Evolutionary conservation across 768 basidiomycete species (phyloP), one percentile per base, ranked within the genome.

Genomic region (Postia placenta): DNA sequence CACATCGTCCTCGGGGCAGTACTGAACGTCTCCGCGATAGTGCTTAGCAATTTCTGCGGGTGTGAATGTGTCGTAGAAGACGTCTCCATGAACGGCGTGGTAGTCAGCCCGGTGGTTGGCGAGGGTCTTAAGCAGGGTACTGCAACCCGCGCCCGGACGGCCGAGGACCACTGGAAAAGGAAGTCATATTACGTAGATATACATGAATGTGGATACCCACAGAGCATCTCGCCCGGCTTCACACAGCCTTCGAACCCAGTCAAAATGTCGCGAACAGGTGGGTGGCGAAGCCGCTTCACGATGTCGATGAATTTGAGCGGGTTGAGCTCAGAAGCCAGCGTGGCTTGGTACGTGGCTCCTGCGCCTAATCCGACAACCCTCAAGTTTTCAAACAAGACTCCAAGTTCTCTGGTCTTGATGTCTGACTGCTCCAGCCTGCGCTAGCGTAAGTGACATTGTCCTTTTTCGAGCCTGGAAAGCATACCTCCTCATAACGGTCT

Each of bases 61-160:
- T 0, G 80, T 67, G 50, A 94, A 74, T 1, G 87, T 82, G 60
- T 88, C 87, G 59, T 94, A 96, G 41, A 72, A 68, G 2, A 92
- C 76, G 0, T 83, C 71, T 22, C 92, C 92, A 27, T 79, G 65
- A 17, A 94, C 76, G 2, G 69, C 60, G 49, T 87, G 73, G 57
- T 75, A 94, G 51, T 85, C 85, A 2, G 71, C 69, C 1, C 82
- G 78, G 54, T 83, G 80, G 60, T 93, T 92, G 15, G 92, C 76
- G 42, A 95, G 75, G 0, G 77, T 75, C 64, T 92, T 92, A 47
- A 96, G 77, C 42, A 96, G 73, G 0, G 92, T 91, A 24, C 78
- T 82, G 62, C 92, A 94, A 2, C 92, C 92, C 0, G 88, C 81
- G 12, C 87, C 87, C 0, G 92, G 92, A 25, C 89, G 76, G 20